These are phyloP conservation scores for Metarhizium humberi DNA, from an alignment of 2,329 filamentous ascomycete genomes.

Conservation along the genomic window DNA sequence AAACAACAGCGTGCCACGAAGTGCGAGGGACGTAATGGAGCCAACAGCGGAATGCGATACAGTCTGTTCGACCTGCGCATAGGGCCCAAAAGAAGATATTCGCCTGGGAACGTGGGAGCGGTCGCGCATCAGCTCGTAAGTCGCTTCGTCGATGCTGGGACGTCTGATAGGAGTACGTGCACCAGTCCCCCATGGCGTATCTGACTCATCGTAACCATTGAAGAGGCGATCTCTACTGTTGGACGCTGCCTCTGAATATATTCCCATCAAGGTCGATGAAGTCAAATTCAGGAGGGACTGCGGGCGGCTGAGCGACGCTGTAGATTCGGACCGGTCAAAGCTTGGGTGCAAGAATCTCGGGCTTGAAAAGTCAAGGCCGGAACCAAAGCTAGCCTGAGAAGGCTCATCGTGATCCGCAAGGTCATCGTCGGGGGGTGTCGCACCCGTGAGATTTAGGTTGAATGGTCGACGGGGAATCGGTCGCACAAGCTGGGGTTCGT, in stretches of 20 bases:
- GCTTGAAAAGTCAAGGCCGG: conserved; percentile 20
- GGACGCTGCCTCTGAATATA: conserved; percentile 65
- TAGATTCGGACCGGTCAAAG: conserved; percentile 25
- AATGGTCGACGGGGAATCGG: conserved; percentile 68
- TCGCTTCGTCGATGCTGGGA: conserved; percentile 33
- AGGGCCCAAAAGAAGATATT: conserved; percentile 24
- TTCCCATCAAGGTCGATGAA: conserved; percentile 80
- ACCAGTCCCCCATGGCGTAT: conserved; percentile 72
- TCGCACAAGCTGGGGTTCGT: conserved; percentile 49
- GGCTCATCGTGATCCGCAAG: conserved; percentile 18
- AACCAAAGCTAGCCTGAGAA: conserved; percentile 11
- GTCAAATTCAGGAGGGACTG: conserved; percentile 81
- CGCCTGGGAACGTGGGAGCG: conserved; percentile 25
- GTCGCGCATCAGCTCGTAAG: conserved; percentile 34
- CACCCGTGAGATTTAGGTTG: conserved; percentile 42
- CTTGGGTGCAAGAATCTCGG: conserved; percentile 33
- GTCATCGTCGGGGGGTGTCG: conserved; percentile 32
- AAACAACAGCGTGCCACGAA: conserved; percentile 61
- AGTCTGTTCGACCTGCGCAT: conserved; percentile 11
- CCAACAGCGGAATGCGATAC: conserved; percentile 15
- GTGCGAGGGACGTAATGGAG: conserved; percentile 36
- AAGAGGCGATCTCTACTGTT: conserved; percentile 33
- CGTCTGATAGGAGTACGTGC: conserved; percentile 55
- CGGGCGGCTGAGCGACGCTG: conserved; percentile 50
- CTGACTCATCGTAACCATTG: conserved; percentile 39